Evolutionary conservation across 306 rosid species (phyloP).

Genomic region (Argentina anserina): DNA sequence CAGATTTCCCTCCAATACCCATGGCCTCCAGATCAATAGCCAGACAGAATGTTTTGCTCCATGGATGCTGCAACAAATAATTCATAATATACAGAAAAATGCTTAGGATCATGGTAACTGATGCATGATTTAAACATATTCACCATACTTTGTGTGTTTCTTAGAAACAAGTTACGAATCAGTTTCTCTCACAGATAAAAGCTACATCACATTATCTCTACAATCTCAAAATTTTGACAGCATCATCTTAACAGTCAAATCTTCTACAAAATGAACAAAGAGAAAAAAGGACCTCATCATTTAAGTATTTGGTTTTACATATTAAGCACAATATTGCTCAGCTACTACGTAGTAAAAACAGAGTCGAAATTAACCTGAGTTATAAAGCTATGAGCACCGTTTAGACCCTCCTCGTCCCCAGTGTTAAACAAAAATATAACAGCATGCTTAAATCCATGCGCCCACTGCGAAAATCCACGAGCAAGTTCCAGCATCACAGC

Average conservation of each 20-base stretch:
- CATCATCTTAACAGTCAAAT: background rate
- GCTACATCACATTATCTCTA: background rate
- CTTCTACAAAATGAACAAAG: too few relatives aligned
- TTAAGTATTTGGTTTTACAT: background rate
- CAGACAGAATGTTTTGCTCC: slow-evolving; percentile 66
- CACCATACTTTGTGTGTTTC: background rate
- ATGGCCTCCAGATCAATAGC: slow-evolving; percentile 97
- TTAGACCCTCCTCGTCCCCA: slow-evolving; percentile 96
- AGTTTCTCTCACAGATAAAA: background rate
- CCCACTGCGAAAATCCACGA: slow-evolving; percentile 96
- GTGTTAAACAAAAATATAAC: slow-evolving; percentile 90
- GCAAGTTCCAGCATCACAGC: slow-evolving; percentile 97
- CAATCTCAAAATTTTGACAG: background rate
- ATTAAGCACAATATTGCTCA: background rate
- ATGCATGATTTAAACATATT: background rate
- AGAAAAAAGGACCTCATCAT: background rate
- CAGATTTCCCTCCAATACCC: slow-evolving; percentile 95
- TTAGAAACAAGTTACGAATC: background rate
- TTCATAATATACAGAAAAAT: background rate
- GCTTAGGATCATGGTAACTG: background rate
- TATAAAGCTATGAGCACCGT: slow-evolving; percentile 96
- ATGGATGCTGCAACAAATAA: slow-evolving; percentile 75
- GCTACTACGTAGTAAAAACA: background rate
- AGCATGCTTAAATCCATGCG: slow-evolving; percentile 81
- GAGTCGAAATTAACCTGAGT: slow-evolving; percentile 60